These are phyloP conservation scores for Anisodus tanguticus DNA, from an alignment of 257 asterid genomes.

Conservation along the genomic window DNA sequence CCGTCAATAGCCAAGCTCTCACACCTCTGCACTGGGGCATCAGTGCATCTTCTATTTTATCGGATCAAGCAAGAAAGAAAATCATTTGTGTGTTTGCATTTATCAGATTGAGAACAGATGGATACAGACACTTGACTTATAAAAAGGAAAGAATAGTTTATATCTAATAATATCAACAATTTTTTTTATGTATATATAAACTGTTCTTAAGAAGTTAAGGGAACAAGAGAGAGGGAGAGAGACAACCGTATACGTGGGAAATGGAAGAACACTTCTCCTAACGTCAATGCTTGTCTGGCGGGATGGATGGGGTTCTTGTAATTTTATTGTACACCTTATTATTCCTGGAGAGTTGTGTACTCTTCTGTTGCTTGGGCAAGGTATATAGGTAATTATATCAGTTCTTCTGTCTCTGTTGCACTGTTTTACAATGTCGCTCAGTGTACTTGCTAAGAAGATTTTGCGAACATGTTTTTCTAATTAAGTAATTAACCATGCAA, in stretches of 20 bases:
- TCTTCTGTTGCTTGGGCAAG: neutral
- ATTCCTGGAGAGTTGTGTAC: neutral
- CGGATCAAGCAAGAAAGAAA: neutral
- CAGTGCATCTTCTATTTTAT: too few relatives aligned
- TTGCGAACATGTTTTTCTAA: neutral
- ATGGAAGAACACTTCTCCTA: too few relatives aligned
- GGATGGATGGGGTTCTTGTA: too few relatives aligned
- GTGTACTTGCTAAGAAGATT: neutral
- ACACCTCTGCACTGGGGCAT: too few relatives aligned
- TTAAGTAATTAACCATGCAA: too few relatives aligned
- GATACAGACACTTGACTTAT: neutral
- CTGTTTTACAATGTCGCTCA: neutral
- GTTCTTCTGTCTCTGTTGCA: neutral
- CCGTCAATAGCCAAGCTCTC: too few relatives aligned
- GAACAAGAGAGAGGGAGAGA: too few relatives aligned
- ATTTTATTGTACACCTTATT: too few relatives aligned
- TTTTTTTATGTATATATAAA: too few relatives aligned
- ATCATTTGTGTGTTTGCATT: neutral
- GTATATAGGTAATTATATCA: neutral
- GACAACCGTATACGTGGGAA: too few relatives aligned
- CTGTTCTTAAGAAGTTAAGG: neutral
- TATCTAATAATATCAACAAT: neutral
- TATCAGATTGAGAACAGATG: neutral
- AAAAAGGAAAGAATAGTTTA: too few relatives aligned
- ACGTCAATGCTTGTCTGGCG: too few relatives aligned